Evolutionary conservation across 2,329 filamentous ascomycete genomes (phyloP), one percentile per base, ranked within the genome.

Genomic region (Aspergillus amoenus): DNA sequence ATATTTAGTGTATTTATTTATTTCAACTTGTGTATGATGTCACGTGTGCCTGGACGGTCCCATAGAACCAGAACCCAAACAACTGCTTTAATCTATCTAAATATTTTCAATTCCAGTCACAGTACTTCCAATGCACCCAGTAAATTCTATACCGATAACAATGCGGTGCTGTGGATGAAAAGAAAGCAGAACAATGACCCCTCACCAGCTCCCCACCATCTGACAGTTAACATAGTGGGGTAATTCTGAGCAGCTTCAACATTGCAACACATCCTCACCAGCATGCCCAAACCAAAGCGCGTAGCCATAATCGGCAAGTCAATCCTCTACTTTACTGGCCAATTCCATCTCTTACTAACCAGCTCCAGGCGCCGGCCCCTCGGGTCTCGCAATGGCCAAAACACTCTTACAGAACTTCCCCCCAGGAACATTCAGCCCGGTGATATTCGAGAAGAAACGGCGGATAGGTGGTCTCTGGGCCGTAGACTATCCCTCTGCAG

Each of bases 401-500:
- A 88, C 87, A 0, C 79, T 94, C 27, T 79, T 91, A 60, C 79
- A 86, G 73, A 80, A 85, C 67, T 78, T 78, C 32, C 78, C 82
- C 0, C 70, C 73, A 2, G 71, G 67, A 21, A 76, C 78, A 5
- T 93, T 90, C 74, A 76, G 80, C 5, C 87, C 93, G 47, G 88
- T 84, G 3, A 72, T 95, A 22, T 90, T 88, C 66, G 91, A 95
- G 48, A 76, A 81, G 15, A 82, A 86, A 46, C 68, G 79, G 34
- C 81, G 83, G 40, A 80, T 93, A 15, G 91, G 90, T 11, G 91
- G 91, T 0, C 82, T 94, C n/a, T 95, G 91, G 91, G 87, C 88
- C 3, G 75, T 78, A 1, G 70, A 73, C n/a, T 72, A 73, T 12
- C 79, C 87, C 12, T 15, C 30, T 9, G 27, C 27, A 30, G 27